A percentile compares a stretch with the other conserved stretches of the same genome.
Evolutionary conservation across 2,329 filamentous ascomycete genomes (phyloP).

Genomic region (Cladosporium sphaerospermum): DNA sequence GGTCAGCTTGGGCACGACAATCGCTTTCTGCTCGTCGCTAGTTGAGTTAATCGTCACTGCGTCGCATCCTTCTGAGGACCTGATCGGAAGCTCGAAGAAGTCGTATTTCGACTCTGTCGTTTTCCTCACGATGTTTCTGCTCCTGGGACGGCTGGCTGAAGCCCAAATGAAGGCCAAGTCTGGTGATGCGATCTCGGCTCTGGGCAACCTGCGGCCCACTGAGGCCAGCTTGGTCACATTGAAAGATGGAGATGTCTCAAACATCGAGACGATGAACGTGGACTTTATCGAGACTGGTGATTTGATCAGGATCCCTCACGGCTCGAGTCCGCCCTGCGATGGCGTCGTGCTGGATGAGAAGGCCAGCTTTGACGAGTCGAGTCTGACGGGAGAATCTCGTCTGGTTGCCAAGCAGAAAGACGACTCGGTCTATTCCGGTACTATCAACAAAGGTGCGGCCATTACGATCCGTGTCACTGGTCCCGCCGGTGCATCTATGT

Average conservation of each 20-base stretch:
- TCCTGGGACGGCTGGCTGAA: conserved; percentile 68
- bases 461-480: conserved; percentile 60
- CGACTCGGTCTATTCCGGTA: conserved; percentile 65
- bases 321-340: conserved; percentile 78
- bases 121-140: conserved; percentile 82
- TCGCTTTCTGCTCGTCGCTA: conserved; percentile 79
- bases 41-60: conserved; percentile 59
- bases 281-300: conserved; percentile 58
- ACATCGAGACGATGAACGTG: conserved; percentile 44
- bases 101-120: conserved; percentile 87
- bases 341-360: conserved; percentile 55
- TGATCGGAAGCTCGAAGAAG: conserved; percentile 23
- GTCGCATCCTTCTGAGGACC: background rate
- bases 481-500: conserved; percentile 63
- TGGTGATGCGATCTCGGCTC: conserved; percentile 73
- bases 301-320: conserved; percentile 65
- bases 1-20: conserved; percentile 79
- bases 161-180: conserved; percentile 88
- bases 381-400: conserved; percentile 72
- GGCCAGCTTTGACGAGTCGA: conserved; percentile 79
- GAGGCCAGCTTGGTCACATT: conserved; percentile 61
- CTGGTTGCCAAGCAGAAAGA: conserved; percentile 57
- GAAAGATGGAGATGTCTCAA: conserved; percentile 24
- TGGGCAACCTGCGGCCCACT: conserved; percentile 70
- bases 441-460: conserved; percentile 63